phyloP scores from a whole-genome alignment of 768 basidiomycete species.

The Plicaturopsis crispa region DNA sequence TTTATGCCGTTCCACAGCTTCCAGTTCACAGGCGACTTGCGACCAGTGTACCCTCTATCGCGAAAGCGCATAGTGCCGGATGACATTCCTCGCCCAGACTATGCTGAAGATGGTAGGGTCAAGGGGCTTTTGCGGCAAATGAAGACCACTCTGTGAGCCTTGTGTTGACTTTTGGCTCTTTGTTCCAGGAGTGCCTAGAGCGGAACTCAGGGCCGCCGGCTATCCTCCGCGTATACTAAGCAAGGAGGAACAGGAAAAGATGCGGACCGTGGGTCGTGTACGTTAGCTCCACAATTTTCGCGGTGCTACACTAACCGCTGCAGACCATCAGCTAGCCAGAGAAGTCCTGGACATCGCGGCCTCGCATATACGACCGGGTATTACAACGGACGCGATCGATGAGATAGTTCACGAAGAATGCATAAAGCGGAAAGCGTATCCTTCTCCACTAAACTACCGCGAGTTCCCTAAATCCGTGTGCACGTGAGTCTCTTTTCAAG shows the following conservation, averaged over 20 bases:
- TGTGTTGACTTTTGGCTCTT: conserved; percentile 9
- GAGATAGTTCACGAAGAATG: conserved; percentile 87
- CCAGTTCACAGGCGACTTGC: conserved; percentile 70
- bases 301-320: too few species aligned
- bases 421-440: conserved; percentile 88
- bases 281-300: too few species aligned
- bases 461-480: conserved; percentile 94
- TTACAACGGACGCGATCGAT: conserved; percentile 95
- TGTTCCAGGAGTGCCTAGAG: conserved; percentile 45
- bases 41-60: conserved; percentile 86
- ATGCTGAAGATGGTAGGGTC: conserved; percentile 64
- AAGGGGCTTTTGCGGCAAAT: conserved; percentile 19
- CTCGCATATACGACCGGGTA: conserved; percentile 77
- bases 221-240: conserved; percentile 60
- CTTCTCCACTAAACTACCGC: conserved; percentile 88
- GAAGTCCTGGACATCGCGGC: conserved; percentile 95
- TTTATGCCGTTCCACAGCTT: conserved; percentile 77
- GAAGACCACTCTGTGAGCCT: conserved; percentile 21
- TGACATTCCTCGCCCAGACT: conserved; percentile 85
- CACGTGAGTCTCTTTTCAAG: conserved; percentile 52
- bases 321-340: conserved; percentile 69
- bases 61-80: conserved; percentile 68
- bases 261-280: conserved; percentile 82
- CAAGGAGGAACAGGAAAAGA: conserved; percentile 77
- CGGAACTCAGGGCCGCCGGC: conserved; percentile 51